Evolutionary conservation across 2,329 filamentous ascomycete species (phyloP).

Genomic region (Didymella sp.): DNA sequence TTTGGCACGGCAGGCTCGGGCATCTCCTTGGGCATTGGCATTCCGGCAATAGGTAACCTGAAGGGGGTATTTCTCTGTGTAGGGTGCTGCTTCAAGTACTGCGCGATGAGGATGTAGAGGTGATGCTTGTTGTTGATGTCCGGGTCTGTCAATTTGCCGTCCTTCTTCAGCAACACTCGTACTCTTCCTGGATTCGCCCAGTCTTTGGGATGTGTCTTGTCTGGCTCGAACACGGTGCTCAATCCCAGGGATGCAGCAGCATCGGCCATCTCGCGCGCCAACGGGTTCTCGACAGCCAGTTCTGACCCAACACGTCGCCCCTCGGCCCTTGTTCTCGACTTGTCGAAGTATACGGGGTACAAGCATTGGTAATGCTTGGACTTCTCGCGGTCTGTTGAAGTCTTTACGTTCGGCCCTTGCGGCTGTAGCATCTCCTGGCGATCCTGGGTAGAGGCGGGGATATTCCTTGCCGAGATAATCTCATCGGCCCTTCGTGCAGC

Average conservation of each 20-base stretch:
- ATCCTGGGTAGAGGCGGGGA: slow-evolving; percentile 31
- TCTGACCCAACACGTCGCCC: slow-evolving; percentile 78
- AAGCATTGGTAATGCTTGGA: slow-evolving; percentile 84
- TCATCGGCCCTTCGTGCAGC: slow-evolving; percentile 52
- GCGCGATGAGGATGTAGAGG: slow-evolving; percentile 80
- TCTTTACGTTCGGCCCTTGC: slow-evolving; percentile 51
- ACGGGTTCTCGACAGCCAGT: slow-evolving; percentile 80
- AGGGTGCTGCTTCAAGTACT: slow-evolving; percentile 78
- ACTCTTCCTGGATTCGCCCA: slow-evolving; percentile 96
- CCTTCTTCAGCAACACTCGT: slow-evolving; percentile 74
- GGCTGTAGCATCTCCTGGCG: slow-evolving; percentile 45
- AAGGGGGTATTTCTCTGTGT: slow-evolving; percentile 76
- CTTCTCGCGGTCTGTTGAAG: slow-evolving; percentile 57
- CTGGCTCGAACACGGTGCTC: slow-evolving; percentile 82
- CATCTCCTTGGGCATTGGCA: slow-evolving; percentile 71
- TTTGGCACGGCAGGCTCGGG: slow-evolving; percentile 72
- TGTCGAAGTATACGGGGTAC: slow-evolving; percentile 96
- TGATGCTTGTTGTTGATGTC: slow-evolving; percentile 80
- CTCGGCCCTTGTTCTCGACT: slow-evolving; percentile 72
- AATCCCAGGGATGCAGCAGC: slow-evolving; percentile 72
- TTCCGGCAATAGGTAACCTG: slow-evolving; percentile 74
- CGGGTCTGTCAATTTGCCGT: slow-evolving; percentile 59
- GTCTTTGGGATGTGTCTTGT: slow-evolving; percentile 93
- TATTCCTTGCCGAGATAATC: slow-evolving; percentile 50
- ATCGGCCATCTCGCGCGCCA: slow-evolving; percentile 87